Evolutionary conservation across 225 moss, liverwort and hornwort species (phyloP).

Genomic region (Bryoerythrophyllum caledonicum): DNA sequence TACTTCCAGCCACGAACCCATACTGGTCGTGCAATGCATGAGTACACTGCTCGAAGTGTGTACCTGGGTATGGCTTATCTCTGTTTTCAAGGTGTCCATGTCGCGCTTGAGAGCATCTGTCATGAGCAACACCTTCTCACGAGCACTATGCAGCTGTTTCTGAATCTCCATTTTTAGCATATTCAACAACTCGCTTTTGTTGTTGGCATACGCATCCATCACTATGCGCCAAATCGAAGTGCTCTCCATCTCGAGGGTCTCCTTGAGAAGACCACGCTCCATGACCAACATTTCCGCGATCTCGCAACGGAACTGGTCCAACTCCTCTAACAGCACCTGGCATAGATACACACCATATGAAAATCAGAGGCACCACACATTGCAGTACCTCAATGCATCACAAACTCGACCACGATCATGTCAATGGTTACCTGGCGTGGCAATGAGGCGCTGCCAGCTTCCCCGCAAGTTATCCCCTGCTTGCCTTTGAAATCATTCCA

Average conservation of each 20-base stretch:
- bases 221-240: slow-evolving; percentile 71
- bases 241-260: slow-evolving; percentile 78
- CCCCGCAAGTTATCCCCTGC: slow-evolving; percentile 41
- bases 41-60: slow-evolving; percentile 2
- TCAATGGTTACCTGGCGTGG: slow-evolving; percentile 47
- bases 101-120: slow-evolving; percentile 66
- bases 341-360: background rate
- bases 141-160: slow-evolving; percentile 70
- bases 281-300: slow-evolving; percentile 70
- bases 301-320: slow-evolving; percentile 79
- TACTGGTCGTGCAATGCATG: background rate
- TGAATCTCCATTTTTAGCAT: slow-evolving; percentile 87
- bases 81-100: slow-evolving; percentile 49
- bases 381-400: no score
- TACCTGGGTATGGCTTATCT: slow-evolving; percentile 41
- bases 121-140: slow-evolving; percentile 59
- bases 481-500: slow-evolving; percentile 64
- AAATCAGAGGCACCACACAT: background rate
- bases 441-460: slow-evolving; percentile 33
- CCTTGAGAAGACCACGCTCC: slow-evolving; percentile 66
- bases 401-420: background rate
- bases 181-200: slow-evolving; percentile 79
- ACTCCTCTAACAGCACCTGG: slow-evolving; percentile 66
- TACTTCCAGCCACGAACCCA: background rate
- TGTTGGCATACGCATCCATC: slow-evolving; percentile 70